Evolutionary conservation across 805 yeast genomes (phyloP).

Genomic region (Metschnikowia orientalis): DNA sequence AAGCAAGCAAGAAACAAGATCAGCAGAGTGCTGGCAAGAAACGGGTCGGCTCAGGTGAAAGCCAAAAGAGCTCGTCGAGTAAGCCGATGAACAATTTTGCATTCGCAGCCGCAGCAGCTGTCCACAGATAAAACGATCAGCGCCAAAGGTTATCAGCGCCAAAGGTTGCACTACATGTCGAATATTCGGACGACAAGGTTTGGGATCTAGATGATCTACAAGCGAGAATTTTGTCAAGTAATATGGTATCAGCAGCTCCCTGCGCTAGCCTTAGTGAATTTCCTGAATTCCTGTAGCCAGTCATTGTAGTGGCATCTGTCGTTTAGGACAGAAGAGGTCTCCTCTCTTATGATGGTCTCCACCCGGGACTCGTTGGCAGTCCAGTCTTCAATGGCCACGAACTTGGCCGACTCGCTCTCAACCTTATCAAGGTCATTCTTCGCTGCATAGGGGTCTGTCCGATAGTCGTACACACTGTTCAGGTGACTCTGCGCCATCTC

Average conservation of each 20-base stretch:
- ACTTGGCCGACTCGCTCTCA: slow-evolving; percentile 21
- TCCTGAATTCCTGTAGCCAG: slow-evolving; percentile 30
- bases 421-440: slow-evolving; percentile 20
- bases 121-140: slow-evolving; percentile 14
- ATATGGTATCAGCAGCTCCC: too few species aligned
- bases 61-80: too few species aligned
- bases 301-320: slow-evolving; percentile 36
- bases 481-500: slow-evolving; percentile 3
- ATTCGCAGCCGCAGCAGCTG: slow-evolving; percentile 46
- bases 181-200: too few species aligned
- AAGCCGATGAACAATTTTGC: slow-evolving; percentile 33
- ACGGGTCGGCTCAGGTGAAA: background rate
- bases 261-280: too few species aligned
- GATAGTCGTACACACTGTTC: slow-evolving; percentile 23
- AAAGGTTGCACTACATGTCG: too few species aligned
- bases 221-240: too few species aligned
- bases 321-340: slow-evolving; percentile 29
- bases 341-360: slow-evolving; percentile 32
- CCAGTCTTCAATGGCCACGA: slow-evolving; percentile 35
- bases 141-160: too few species aligned
- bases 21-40: slow-evolving; percentile 3
- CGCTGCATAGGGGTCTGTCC: slow-evolving; percentile 38
- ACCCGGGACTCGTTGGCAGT: slow-evolving; percentile 30
- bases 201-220: too few species aligned
- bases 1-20: slow-evolving; percentile 2